A percentile compares a stretch with the other conserved stretches of the same genome.
Evolutionary conservation across 1,139 yeast species (phyloP).

Genomic region (Arxiozyma slooffiae): DNA sequence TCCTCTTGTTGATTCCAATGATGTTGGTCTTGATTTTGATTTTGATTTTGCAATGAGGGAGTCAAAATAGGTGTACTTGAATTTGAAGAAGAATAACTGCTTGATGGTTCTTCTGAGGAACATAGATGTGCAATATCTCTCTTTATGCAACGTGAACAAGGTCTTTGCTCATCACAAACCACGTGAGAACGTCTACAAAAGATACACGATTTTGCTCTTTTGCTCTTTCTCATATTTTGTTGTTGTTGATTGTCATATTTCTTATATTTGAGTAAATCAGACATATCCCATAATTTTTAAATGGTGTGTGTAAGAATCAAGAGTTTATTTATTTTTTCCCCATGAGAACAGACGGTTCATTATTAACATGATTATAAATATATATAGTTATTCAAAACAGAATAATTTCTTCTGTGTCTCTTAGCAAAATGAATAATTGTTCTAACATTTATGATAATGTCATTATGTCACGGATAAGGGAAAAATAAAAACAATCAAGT

Average conservation of each 20-base stretch:
- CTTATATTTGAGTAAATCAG: neutral
- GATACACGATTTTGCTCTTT: constrained; percentile 53
- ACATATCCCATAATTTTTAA: neutral
- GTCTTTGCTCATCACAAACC: constrained; percentile 83
- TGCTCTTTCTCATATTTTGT: constrained; percentile 3
- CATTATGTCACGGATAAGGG: too few species aligned
- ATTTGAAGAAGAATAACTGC: neutral
- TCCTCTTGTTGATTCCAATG: neutral
- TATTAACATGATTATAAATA: too few species aligned
- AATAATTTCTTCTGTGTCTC: too few species aligned
- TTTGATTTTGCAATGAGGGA: neutral
- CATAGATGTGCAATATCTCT: constrained; percentile 85
- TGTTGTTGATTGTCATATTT: neutral
- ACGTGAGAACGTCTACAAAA: constrained; percentile 90
- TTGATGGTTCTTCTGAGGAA: constrained; percentile 47
- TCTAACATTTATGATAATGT: too few species aligned
- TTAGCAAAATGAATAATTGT: too few species aligned
- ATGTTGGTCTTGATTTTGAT: neutral
- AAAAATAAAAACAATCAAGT: too few species aligned
- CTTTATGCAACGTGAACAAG: constrained; percentile 80
- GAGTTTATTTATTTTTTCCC: too few species aligned
- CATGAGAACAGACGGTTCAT: too few species aligned
- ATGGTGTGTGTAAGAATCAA: too few species aligned
- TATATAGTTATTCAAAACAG: too few species aligned
- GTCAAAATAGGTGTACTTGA: constrained; percentile 18